Evolutionary conservation across 768 basidiomycete species (phyloP).

Genomic region (Cystofilobasidium capitatum): DNA sequence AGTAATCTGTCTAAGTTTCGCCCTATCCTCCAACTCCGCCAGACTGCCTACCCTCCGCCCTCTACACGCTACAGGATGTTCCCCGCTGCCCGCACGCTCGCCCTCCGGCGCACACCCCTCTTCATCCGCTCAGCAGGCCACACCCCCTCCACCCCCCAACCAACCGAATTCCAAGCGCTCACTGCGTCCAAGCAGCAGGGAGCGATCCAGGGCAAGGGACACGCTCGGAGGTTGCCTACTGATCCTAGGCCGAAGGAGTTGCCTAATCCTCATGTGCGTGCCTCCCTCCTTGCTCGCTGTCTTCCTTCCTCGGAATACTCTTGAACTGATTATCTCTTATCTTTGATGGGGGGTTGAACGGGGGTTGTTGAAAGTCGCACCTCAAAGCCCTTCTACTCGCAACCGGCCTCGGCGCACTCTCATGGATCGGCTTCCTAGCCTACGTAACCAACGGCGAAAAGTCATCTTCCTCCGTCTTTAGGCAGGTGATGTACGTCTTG

Average conservation of each 20-base stretch:
- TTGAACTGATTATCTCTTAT: too few relatives aligned
- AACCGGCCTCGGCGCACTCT: background rate
- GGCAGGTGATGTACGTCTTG: constrained; percentile 23
- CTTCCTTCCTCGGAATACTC: too few relatives aligned
- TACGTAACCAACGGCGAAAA: constrained; percentile 23
- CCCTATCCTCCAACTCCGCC: too few relatives aligned
- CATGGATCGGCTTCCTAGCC: constrained; percentile 17
- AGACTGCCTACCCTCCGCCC: background rate
- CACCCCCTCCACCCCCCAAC: background rate
- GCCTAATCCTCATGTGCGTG: background rate
- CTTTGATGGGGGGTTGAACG: background rate
- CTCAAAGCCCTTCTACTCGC: background rate
- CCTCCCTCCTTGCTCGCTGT: background rate
- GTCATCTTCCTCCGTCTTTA: constrained; percentile 23
- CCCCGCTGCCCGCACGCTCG: background rate
- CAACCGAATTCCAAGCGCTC: background rate
- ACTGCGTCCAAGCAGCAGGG: background rate
- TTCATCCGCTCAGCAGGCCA: background rate
- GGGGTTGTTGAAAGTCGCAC: background rate
- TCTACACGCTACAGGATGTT: background rate
- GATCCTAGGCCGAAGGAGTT: background rate
- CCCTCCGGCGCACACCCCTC: background rate
- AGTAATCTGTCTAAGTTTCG: too few relatives aligned
- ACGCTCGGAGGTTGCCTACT: background rate
- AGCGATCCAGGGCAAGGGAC: background rate